Evolutionary conservation across 2,329 filamentous ascomycete species (phyloP), one percentile per base, ranked within the genome.

Genomic region (Aureobasidium zeae): DNA sequence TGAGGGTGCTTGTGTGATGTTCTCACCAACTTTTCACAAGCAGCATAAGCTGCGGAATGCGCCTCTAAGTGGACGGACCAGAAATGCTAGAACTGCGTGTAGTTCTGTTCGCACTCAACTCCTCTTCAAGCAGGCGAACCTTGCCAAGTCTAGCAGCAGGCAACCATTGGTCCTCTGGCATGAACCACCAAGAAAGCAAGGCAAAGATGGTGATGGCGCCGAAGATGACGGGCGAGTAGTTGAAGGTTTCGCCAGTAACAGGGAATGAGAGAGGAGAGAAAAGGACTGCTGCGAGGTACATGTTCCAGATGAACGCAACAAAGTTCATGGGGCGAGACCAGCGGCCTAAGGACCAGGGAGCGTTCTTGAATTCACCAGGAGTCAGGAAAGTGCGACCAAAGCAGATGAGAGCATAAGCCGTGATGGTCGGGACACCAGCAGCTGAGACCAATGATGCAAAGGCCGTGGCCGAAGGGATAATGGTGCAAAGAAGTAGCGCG

Each of bases 401-500:
- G 26, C 41, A 73, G 19, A 72, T 64, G n/a, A 72, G 55, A 1
- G 62, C 66, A 49, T 65, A 69, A 5, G 63, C 62, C 12, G 65
- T 54, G 7, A 63, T 63, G 7, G 62, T 63, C 0, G 62, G 62
- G 4, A 65, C 62, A 44, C 61, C 62, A 15, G 62, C 62, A 10
- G 62, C 62, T 24, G 55, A 59, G 34, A 65, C 60, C 2, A 65
- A 55, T 6, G 60, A 63, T 0, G 55, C 55, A 52, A 65, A 65
- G 0, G 62, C 62, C 2, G 63, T 61, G 22, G 60, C 58, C 3
- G 73, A 77, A 0, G 75, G 70, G 1, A 79, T 61, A 37, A 78
- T 74, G 0, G 72, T 77, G 63, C 75, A 79, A 12, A 73, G 73
- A 25, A 78, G 61, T 15, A 76, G 51, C 2, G 74, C 63, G 1